phyloP scores from a whole-genome alignment of 371 early-diverging fungal species.

The Mortierella sp. region DNA sequence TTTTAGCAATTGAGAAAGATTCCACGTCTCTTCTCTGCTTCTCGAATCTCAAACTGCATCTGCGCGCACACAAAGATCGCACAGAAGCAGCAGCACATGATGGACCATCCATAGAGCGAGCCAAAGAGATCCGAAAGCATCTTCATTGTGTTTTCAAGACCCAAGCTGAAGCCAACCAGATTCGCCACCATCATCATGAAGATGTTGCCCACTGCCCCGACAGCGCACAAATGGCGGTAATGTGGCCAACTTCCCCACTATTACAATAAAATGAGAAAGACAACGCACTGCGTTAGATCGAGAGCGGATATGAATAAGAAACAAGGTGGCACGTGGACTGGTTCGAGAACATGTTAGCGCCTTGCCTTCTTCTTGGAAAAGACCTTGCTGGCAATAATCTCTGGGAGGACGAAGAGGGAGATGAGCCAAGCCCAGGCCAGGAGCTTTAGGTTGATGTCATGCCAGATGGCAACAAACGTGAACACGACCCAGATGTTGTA shows the following conservation, averaged over 20 bases:
- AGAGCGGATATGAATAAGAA: background rate
- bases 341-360: background rate
- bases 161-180: constrained; percentile 94
- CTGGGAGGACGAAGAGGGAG: constrained; percentile 87
- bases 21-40: constrained; percentile 71
- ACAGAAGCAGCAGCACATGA: constrained; percentile 56
- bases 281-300: constrained; percentile 2
- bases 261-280: background rate
- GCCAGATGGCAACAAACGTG: constrained; percentile 97
- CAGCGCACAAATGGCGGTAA: constrained; percentile 85
- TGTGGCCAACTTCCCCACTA: constrained; percentile 75
- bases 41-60: constrained; percentile 88
- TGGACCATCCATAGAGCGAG: constrained; percentile 29
- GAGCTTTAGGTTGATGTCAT: constrained; percentile 88
- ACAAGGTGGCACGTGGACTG: background rate
- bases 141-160: constrained; percentile 83
- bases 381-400: constrained; percentile 74
- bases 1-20: constrained; percentile 51
- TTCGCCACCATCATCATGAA: constrained; percentile 95
- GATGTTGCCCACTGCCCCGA: constrained; percentile 91
- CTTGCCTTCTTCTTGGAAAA: constrained; percentile 70
- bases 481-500: constrained; percentile 87
- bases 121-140: constrained; percentile 64
- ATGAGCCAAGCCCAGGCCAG: constrained; percentile 96
- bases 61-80: constrained; percentile 82